Percentiles rank a stretch among this genome's conserved stretches.
Evolutionary conservation across 805 yeast genomes (phyloP).

Genomic region (Metschnikowia amazonensis): DNA sequence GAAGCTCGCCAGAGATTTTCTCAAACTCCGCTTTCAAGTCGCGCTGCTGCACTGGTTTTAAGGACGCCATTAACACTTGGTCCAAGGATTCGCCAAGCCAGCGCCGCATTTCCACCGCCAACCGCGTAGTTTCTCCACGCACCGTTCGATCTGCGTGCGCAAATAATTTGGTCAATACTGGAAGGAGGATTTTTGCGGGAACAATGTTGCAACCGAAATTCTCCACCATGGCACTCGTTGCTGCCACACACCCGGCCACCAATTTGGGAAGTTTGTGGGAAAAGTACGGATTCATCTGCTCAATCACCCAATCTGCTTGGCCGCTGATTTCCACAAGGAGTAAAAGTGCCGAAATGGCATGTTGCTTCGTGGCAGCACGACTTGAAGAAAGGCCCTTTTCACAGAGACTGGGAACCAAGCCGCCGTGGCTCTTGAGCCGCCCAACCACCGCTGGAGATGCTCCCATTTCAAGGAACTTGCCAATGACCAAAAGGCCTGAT

Average conservation of each 20-base stretch:
- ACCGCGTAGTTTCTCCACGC: conserved; percentile 67
- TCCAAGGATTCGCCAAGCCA: conserved; percentile 70
- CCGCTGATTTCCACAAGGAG: conserved; percentile 59
- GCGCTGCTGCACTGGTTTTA: conserved; percentile 90
- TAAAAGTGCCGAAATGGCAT: conserved; percentile 59
- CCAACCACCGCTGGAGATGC: conserved; percentile 40
- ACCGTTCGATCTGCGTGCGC: conserved; percentile 85
- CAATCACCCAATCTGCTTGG: conserved; percentile 62
- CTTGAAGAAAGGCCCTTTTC: conserved; percentile 81
- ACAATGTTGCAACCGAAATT: conserved; percentile 63
- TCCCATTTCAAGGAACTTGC: conserved; percentile 53
- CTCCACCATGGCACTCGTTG: conserved; percentile 52
- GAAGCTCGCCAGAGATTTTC: conserved; percentile 36
- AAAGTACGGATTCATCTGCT: conserved; percentile 59
- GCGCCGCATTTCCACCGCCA: conserved; percentile 65
- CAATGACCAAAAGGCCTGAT: conserved; percentile 59
- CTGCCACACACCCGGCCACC: conserved; percentile 61
- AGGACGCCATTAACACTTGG: conserved; percentile 55
- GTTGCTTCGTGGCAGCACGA: conserved; percentile 68
- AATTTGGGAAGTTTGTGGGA: conserved; percentile 71
- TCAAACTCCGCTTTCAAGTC: conserved; percentile 72
- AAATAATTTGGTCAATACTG: conserved; percentile 62
- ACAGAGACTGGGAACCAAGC: conserved; percentile 50
- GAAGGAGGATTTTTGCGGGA: conserved; percentile 54
- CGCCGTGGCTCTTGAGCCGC: conserved; percentile 35